Evolutionary conservation across 768 basidiomycete genomes (phyloP).

Genomic region (Leccinum imitatum): DNA sequence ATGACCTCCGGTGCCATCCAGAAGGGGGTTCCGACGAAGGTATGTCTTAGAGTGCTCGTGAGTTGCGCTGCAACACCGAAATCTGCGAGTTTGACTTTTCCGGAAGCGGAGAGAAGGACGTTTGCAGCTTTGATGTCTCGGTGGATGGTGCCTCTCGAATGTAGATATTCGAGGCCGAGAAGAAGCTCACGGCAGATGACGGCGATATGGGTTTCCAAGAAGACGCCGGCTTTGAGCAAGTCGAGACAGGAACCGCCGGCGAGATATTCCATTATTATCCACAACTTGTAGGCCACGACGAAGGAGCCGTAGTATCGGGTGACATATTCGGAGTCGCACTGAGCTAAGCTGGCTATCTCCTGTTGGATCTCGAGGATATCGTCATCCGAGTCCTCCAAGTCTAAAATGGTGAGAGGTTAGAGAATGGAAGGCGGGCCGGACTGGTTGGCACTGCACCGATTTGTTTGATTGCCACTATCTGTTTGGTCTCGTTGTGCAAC

Average conservation of each 20-base stretch:
- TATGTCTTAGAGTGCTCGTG: conserved; percentile 90
- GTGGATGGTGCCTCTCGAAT: conserved; percentile 93
- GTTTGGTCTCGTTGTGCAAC: conserved; percentile 89
- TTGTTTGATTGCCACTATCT: conserved; percentile 97
- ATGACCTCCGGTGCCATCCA: conserved; percentile 99
- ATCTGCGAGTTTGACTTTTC: conserved; percentile 96
- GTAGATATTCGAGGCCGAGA: conserved; percentile 93
- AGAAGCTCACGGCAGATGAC: conserved; percentile 93
- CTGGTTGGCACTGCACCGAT: conserved; percentile 64
- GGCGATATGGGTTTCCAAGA: conserved; percentile 93
- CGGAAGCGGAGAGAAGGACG: conserved; percentile 83
- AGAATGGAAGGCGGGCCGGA: conserved; percentile 3
- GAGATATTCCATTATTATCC: conserved; percentile 99
- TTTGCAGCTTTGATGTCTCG: conserved; percentile 99
- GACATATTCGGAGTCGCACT: conserved; percentile 95
- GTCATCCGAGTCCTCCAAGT: conserved; percentile 97
- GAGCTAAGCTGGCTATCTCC: conserved; percentile 94
- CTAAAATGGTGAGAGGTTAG: conserved; percentile 39
- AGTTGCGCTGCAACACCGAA: conserved; percentile 98
- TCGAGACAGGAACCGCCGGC: conserved; percentile 99
- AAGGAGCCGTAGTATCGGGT: conserved; percentile 97
- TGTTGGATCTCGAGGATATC: conserved; percentile 99
- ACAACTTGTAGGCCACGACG: conserved; percentile 93
- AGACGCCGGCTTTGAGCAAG: conserved; percentile 86
- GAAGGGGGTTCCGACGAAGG: conserved; percentile 96